Evolutionary conservation across 495 filamentous ascomycete species (phyloP).

Genomic region (Aspergillus mulundensis): DNA sequence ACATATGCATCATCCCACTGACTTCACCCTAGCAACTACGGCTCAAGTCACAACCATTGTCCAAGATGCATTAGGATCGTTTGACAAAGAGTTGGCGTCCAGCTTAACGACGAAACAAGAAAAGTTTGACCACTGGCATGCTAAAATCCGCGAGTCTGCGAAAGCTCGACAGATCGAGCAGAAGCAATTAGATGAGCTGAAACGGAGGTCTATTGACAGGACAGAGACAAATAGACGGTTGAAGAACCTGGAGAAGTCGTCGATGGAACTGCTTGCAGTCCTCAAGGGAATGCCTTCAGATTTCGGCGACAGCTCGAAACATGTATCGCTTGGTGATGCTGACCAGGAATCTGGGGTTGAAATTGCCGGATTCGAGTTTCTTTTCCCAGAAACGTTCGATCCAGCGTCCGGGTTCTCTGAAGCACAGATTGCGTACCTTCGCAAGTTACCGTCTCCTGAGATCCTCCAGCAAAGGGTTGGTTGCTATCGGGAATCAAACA

Average conservation of each 20-base stretch:
- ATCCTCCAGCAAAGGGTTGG: slow-evolving; percentile 26
- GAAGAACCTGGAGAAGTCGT: slow-evolving; percentile 54
- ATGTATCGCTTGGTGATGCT: slow-evolving; percentile 47
- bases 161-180: slow-evolving; percentile 71
- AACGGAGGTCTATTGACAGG: slow-evolving; percentile 53
- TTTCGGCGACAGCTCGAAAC: slow-evolving; percentile 25
- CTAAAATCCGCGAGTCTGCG: slow-evolving; percentile 73
- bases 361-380: slow-evolving; percentile 27
- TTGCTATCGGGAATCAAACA: slow-evolving; percentile 35
- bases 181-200: slow-evolving; percentile 62
- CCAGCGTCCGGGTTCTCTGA: slow-evolving; percentile 35
- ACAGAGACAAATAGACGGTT: slow-evolving; percentile 58
- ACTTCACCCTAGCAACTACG: slow-evolving; percentile 58
- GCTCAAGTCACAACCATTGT: slow-evolving; percentile 43
- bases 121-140: slow-evolving; percentile 70
- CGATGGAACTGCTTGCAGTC: slow-evolving; percentile 41
- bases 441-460: slow-evolving; percentile 26
- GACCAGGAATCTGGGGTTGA: slow-evolving; percentile 50
- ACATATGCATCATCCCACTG: slow-evolving; percentile 13
- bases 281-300: slow-evolving; percentile 32
- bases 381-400: slow-evolving; percentile 37
- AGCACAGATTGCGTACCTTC: slow-evolving; percentile 34
- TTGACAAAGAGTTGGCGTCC: slow-evolving; percentile 68
- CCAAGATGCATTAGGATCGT: slow-evolving; percentile 55
- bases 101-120: slow-evolving; percentile 78